A percentile compares a stretch with the other conserved stretches of the same genome.
Conservation (phyloP, 1,139 yeast genomes). For the Trichomonascaceae sp. region DNA sequence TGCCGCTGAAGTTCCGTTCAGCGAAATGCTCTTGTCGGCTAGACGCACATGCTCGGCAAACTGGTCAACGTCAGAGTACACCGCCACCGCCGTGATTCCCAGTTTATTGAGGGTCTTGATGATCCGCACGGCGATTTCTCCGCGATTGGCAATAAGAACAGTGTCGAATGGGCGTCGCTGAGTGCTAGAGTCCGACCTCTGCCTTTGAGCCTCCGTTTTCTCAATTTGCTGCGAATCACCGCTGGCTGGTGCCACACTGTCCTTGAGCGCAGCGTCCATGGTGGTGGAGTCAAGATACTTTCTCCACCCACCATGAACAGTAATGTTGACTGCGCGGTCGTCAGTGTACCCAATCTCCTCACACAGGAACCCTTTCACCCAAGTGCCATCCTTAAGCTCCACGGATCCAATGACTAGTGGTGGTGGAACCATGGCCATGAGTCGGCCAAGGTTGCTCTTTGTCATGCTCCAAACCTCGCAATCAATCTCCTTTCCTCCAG, state of each 20-base stretch:
- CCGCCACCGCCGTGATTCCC: constrained; percentile 68
- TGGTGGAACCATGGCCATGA: constrained; percentile 78
- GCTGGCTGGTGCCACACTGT: not conserved
- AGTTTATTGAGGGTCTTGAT: constrained; percentile 75
- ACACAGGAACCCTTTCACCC: constrained; percentile 88
- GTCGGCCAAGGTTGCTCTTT: constrained; percentile 58
- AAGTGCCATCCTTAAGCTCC: constrained; percentile 62
- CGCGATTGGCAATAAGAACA: constrained; percentile 91
- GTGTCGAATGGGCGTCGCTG: constrained; percentile 56
- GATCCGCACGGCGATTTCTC: constrained; percentile 93
- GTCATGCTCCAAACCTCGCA: constrained; percentile 82
- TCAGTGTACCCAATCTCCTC: constrained; percentile 69
- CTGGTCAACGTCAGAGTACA: constrained; percentile 82
- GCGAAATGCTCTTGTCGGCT: constrained; percentile 72
- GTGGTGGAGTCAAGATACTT: constrained; percentile 35
- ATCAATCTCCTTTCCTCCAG: constrained; percentile 46
- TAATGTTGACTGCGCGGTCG: constrained; percentile 52
- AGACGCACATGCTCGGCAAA: constrained; percentile 73
- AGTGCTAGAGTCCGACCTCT: no score
- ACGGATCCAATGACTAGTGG: constrained; percentile 93
- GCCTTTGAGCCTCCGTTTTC: constrained; percentile 10
- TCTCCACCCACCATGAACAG: constrained; percentile 81
- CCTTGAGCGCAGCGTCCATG: not conserved
- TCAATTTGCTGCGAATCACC: constrained; percentile 2
- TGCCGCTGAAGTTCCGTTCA: constrained; percentile 74